Evolutionary conservation across 176 grass and related monocot species (phyloP), one percentile per base, ranked within the genome.

Genomic region (Ensete ventricosum): DNA sequence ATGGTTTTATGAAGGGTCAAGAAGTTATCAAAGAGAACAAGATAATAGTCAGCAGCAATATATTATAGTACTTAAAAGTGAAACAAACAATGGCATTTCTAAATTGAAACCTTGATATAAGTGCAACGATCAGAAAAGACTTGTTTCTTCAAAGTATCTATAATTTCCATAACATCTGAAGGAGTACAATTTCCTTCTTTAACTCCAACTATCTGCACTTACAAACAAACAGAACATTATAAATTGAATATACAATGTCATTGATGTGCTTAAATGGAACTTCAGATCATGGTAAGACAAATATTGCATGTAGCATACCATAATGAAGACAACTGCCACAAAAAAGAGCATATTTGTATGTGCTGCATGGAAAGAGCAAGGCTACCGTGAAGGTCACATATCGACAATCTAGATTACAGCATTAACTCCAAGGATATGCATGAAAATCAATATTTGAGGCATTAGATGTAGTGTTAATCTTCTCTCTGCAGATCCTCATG

Each of bases 61-160:
- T 67, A 48, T 9, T 17, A 82, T 11, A 76, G 53, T 16, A 68
- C 22, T 26, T 66, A 29, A 12, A 69, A 17, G 5, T 64, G 64
- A 53, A 51, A 64, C 14, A 60, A 62, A 52, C 72, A 57, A 14
- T 17, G 52, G 19, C 29, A 76, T 82, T 9, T 43, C 79, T 62
- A 54, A 43, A 85, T 80, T 76, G 75, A 21, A 53, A 99, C 95
- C 95, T 94, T 85, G 72, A 93, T 89, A 71, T 85, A 93, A 78
- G 52, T 67, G 68, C 73, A 91, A 13, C 90, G 90, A 26, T 84
- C 76, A 74, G 76, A 79, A 49, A 73, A 62, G 52, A 94, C 66
- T 82, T 85, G 84, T 62, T 89, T 94, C 83, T 94, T 94, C 60
- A 91, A 62, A 1, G 95, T 85, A 34, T 91, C 88, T 74, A 99